Evolutionary conservation across 148 eudicot species (phyloP), one percentile per base, ranked within the genome.

Genomic region (Spergularia marina): DNA sequence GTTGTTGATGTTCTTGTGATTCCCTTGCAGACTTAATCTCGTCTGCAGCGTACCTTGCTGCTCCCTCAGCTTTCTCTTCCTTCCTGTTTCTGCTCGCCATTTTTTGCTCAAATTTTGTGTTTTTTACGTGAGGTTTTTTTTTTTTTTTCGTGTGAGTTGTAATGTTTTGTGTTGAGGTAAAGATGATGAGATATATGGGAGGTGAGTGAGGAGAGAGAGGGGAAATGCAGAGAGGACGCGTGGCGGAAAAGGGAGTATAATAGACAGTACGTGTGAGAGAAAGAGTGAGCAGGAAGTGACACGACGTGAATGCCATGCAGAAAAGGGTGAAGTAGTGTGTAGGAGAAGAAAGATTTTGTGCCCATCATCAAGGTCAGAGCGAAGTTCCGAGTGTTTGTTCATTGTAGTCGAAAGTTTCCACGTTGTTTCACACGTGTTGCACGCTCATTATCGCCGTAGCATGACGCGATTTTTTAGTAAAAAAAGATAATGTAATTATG

Each of bases 31-130:
- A 68, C 44, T 74, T 83, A 2, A 83, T 53, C 56, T 83, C 78
- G 5, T 83, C 86, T 3, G 83, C 86, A 1, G 83, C 85, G 23
- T 83, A 74, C 11, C 83, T 64, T 21, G 85, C 85, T 4, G 81
- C 79, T 1, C 77, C 70, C 73, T 80, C 83, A 3, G 81, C 83
- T 53, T 62, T 77, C 74, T 74, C 76, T 23, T 80, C 86, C 78
- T 80, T 81, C 17, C 64, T 65, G 57, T 77, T 55, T 74, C 79
- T 75, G 72, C 86, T 75, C 17, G 84, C 68, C 86, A 84, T 84
- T 81, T 47, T 64, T 20, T 12, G 12, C 2, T 47, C 1, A 56
- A 41, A 12, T 5, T 25, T 4, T 52, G 25, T 70, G 4, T 36
- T 5, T 40, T 65, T 51, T 47, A 15, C 0, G 4, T 49, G 6